Evolutionary conservation across 2,329 filamentous ascomycete genomes (phyloP), one percentile per base, ranked within the genome.

Genomic region (Paraphoma chrysanthemicola): DNA sequence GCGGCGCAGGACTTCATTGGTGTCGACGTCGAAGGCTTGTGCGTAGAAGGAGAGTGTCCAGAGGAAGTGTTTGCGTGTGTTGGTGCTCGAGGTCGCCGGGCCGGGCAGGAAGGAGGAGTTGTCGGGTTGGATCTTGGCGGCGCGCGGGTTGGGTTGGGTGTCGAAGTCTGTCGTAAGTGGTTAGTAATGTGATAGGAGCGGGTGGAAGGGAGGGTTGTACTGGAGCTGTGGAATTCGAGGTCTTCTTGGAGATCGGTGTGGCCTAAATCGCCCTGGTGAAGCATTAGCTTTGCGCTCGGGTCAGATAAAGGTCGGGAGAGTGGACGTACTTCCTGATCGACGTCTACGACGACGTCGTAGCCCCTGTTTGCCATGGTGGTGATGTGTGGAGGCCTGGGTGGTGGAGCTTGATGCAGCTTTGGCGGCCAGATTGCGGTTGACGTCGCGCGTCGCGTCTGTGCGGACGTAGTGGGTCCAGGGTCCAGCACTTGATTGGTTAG

Each of bases 1-100:
- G 64, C 95, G 90, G 71, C 89, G 85, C 53, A 97, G 81, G 17
- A 99, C 93, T 51, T 95, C 91, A 57, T 86, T 89, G 1, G 95
- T 98, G 80, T 99, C 95, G 63, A 99, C 94, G 74, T 99, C 95
- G 81, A 99, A 99, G 86, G 95, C 98, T 80, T 97, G 95, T 53
- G 93, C 88, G 81, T 99, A 99, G 83, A 97, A 99, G 55, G 88
- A 88, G 60, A 98, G 83, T 44, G 88, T 88, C 95, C 95, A 99
- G 63, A 98, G 90, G 81, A 90, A 93, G 72, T 91, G 91, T 80
- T 98, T 98, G 58, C 71, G 69, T 28, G 62, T 62, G 41, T 73
- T 69, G 54, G 64, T 43, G 50, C 66, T 59, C 50, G 66, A 51
- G 28, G 66, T 60, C 2, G 64, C 64, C 48, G 73, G 71, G 48